Evolutionary conservation across 257 asterid genomes (phyloP).

Genomic region (Schizonepeta tenuifolia): DNA sequence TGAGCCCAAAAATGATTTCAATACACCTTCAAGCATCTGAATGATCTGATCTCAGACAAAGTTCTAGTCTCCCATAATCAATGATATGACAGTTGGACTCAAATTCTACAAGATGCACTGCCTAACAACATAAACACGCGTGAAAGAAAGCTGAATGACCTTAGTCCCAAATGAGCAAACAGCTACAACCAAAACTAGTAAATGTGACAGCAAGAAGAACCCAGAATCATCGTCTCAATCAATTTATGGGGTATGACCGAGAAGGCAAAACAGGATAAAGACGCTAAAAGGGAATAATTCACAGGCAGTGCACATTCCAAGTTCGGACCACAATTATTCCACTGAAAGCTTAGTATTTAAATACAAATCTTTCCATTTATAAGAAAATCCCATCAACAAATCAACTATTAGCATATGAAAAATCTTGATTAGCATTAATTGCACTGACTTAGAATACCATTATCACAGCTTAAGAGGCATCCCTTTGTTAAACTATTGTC

Average conservation of each 20-base stretch:
- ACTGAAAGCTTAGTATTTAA: background rate
- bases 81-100: background rate
- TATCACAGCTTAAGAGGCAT: constrained; percentile 1
- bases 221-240: background rate
- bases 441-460: background rate
- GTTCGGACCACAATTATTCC: constrained; percentile 3
- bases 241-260: background rate
- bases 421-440: background rate
- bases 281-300: background rate
- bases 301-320: background rate
- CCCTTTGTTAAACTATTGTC: constrained; percentile 9
- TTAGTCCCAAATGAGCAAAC: constrained; percentile 1
- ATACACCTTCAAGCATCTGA: background rate
- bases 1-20: background rate
- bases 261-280: constrained; percentile 25
- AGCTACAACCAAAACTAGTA: constrained; percentile 18
- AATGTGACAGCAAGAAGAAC: constrained; percentile 9
- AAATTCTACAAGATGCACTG: background rate
- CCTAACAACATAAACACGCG: background rate
- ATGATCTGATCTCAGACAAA: background rate
- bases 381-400: background rate
- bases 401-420: constrained; percentile 8
- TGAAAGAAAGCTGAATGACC: background rate
- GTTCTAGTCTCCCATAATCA: background rate
- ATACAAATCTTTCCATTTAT: background rate